phyloP scores from a whole-genome alignment of 306 rosid species.

The Dalbergia cultrata region DNA sequence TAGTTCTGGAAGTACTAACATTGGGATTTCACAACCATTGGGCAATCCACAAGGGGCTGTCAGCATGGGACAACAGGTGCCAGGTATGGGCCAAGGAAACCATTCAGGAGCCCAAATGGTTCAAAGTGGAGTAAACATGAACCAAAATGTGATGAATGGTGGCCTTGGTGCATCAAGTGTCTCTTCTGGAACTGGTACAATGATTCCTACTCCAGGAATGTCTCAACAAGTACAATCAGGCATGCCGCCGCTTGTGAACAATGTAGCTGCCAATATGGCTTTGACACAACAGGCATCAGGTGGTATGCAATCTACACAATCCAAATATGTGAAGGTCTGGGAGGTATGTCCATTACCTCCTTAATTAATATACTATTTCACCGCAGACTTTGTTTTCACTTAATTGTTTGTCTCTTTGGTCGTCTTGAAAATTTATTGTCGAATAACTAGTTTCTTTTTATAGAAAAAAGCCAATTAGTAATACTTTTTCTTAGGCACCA shows the following conservation, averaged over 20 bases:
- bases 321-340: constrained; percentile 97
- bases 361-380: constrained; percentile 14
- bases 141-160: constrained; percentile 77
- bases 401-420: constrained; percentile 11
- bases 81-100: constrained; percentile 86
- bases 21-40: constrained; percentile 85
- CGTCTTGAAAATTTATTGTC: constrained; percentile 24
- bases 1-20: constrained; percentile 81
- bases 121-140: constrained; percentile 86
- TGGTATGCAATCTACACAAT: constrained; percentile 74
- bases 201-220: constrained; percentile 99
- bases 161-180: constrained; percentile 80
- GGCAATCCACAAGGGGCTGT: constrained; percentile 80
- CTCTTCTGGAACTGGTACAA: constrained; percentile 87
- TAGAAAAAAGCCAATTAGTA: background rate
- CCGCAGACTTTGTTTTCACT: constrained; percentile 22
- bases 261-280: constrained; percentile 70
- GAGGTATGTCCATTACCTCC: constrained; percentile 69
- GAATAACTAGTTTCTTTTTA: background rate
- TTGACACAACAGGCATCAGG: constrained; percentile 80
- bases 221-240: constrained; percentile 83
- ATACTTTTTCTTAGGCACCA: constrained; percentile 5
- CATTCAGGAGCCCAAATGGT: constrained; percentile 78
- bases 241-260: constrained; percentile 73
- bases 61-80: constrained; percentile 82